phyloP scores from a whole-genome alignment of 1,284 basidiomycete genomes.

The Cerioporus squamosus region DNA sequence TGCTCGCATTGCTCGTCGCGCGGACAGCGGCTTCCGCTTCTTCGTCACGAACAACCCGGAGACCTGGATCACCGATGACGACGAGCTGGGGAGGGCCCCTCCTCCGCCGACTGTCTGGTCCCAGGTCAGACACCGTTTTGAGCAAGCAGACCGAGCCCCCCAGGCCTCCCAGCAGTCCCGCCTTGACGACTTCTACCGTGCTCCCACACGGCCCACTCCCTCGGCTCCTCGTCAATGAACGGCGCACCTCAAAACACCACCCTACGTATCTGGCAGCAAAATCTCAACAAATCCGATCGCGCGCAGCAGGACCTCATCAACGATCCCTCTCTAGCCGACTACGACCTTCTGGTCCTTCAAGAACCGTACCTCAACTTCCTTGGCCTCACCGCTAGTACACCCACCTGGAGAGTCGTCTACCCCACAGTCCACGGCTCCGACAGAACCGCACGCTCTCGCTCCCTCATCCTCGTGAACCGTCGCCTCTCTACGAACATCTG shows the following conservation, averaged over 20 bases:
- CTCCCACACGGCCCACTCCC: neutral
- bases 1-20: neutral
- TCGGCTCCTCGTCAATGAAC: neutral
- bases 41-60: conserved; percentile 14
- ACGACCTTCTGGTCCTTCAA: conserved; percentile 36
- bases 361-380: conserved; percentile 38
- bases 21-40: conserved; percentile 14
- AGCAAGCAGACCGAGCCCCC: neutral
- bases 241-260: neutral
- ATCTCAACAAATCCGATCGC: conserved; percentile 31
- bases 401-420: conserved; percentile 34
- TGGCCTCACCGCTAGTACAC: conserved; percentile 15
- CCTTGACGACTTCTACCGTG: neutral
- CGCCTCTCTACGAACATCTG: conserved; percentile 32
- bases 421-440: conserved; percentile 23
- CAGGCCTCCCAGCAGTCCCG: neutral
- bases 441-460: conserved; percentile 14
- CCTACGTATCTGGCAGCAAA: conserved; percentile 31
- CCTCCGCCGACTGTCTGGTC: conserved; percentile 4
- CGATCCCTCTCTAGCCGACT: conserved; percentile 21
- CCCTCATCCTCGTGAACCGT: conserved; percentile 35
- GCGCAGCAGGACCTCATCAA: conserved; percentile 30
- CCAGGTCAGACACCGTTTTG: neutral
- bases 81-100: neutral
- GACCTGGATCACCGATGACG: conserved; percentile 12